Percentiles rank a stretch among this genome's conserved stretches.
Evolutionary conservation across 2,329 filamentous ascomycete species (phyloP).

Genomic region (Torrubiella hemipterigena): DNA sequence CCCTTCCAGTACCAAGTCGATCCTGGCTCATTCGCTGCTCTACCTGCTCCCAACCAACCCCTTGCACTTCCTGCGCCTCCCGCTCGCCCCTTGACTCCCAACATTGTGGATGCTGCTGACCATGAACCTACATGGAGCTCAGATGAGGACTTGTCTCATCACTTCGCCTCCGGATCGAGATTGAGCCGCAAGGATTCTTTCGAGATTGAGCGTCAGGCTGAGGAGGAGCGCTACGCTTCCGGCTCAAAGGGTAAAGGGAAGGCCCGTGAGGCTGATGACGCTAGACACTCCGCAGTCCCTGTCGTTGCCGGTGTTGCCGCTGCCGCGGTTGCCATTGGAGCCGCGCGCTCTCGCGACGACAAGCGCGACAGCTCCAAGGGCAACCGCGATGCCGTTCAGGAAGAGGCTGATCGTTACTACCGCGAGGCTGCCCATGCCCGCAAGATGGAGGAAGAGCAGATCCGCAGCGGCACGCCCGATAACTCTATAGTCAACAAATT

Average conservation of each 20-base stretch:
- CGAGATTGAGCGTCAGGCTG: constrained; percentile 26
- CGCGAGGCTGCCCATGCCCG: constrained; percentile 41
- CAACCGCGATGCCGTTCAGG: constrained; percentile 34
- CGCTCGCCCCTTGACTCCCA: constrained; percentile 32
- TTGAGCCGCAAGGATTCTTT: constrained; percentile 38
- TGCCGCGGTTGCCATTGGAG: constrained; percentile 31
- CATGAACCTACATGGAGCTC: constrained; percentile 42
- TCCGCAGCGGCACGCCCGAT: constrained; percentile 38
- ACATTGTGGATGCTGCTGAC: constrained; percentile 40
- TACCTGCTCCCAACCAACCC: no score
- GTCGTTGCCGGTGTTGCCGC: constrained; percentile 34
- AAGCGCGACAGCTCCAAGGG: constrained; percentile 19
- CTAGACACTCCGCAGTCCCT: constrained; percentile 34
- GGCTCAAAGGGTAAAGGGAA: constrained; percentile 11
- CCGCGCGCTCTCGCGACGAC: constrained; percentile 21
- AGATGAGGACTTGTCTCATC: no score
- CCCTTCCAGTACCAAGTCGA: constrained; percentile 48
- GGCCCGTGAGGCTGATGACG: constrained; percentile 21
- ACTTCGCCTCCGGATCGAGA: constrained; percentile 22
- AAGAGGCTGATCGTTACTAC: constrained; percentile 46
- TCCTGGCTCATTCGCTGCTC: constrained; percentile 38
- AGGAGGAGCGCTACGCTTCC: constrained; percentile 15
- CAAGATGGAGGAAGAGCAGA: constrained; percentile 40
- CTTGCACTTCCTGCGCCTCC: constrained; percentile 25
- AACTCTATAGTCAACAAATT: constrained; percentile 45